phyloP scores from a whole-genome alignment of 345 rosid species.

The Ceriops decandra region DNA sequence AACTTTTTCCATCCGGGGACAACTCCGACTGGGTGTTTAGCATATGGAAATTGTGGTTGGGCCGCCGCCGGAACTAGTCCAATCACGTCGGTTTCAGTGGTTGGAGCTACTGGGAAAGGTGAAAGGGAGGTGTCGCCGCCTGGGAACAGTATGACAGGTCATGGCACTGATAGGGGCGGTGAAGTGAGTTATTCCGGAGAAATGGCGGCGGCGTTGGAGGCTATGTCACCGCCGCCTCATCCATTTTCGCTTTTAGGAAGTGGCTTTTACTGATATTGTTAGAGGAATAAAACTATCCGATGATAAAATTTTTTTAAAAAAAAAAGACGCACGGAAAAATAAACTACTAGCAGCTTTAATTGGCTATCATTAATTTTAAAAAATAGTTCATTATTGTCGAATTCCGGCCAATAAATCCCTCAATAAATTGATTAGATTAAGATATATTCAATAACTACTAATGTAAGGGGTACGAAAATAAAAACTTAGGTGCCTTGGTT shows the following conservation, averaged over 20 bases:
- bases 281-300: conserved; percentile 1
- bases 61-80: background rate
- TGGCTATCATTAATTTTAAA: too few relatives aligned
- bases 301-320: too few relatives aligned
- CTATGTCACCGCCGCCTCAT: conserved; percentile 54
- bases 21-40: conserved; percentile 28
- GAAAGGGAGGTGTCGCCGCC: conserved; percentile 14
- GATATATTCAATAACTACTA: too few relatives aligned
- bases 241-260: conserved; percentile 77
- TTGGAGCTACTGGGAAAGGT: conserved; percentile 4
- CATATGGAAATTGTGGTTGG: conserved; percentile 10
- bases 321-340: too few relatives aligned
- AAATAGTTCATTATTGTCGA: too few relatives aligned
- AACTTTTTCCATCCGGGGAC: conserved; percentile 36
- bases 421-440: too few relatives aligned
- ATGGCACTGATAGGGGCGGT: conserved; percentile 18
- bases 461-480: too few relatives aligned
- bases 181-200: conserved; percentile 40
- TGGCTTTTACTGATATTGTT: conserved; percentile 45
- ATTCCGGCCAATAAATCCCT: too few relatives aligned
- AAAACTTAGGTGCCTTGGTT: too few relatives aligned
- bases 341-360: too few relatives aligned
- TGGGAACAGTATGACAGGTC: conserved; percentile 20
- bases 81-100: background rate
- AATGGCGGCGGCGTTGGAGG: conserved; percentile 39